phyloP scores from a whole-genome alignment of 257 asterid species.

The Penstemon eatonii region DNA sequence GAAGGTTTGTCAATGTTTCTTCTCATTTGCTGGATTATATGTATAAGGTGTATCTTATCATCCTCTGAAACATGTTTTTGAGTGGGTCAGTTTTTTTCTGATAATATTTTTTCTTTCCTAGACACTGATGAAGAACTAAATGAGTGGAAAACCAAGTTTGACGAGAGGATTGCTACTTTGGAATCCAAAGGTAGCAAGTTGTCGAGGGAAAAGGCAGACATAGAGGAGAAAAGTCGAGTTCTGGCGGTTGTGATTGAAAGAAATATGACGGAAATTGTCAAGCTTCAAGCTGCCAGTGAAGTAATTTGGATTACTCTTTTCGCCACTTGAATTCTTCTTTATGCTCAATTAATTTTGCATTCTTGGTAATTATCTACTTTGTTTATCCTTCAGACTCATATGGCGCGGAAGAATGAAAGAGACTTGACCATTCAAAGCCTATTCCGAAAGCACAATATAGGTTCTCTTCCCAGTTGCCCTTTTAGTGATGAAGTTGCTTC shows the following conservation, averaged over 20 bases:
- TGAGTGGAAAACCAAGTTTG: slow-evolving; percentile 92
- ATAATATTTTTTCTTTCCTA: slow-evolving; percentile 29
- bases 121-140: slow-evolving; percentile 94
- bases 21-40: background rate
- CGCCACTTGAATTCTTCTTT: slow-evolving; percentile 26
- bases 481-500: slow-evolving; percentile 70
- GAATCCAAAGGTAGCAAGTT: slow-evolving; percentile 60
- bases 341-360: slow-evolving; percentile 21
- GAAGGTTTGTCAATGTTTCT: slow-evolving; percentile 58
- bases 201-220: slow-evolving; percentile 68
- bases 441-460: slow-evolving; percentile 67
- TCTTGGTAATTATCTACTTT: slow-evolving; percentile 26
- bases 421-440: slow-evolving; percentile 53
- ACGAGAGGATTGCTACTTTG: slow-evolving; percentile 62
- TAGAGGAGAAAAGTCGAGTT: slow-evolving; percentile 46
- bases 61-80: slow-evolving; percentile 8
- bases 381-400: slow-evolving; percentile 52
- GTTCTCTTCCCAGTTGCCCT: slow-evolving; percentile 59
- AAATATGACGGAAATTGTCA: slow-evolving; percentile 56
- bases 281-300: slow-evolving; percentile 70
- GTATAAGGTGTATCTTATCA: slow-evolving; percentile 21
- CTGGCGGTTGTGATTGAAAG: slow-evolving; percentile 39
- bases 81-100: slow-evolving; percentile 19
- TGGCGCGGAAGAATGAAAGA: slow-evolving; percentile 69
- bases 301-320: slow-evolving; percentile 41